phyloP scores from a whole-genome alignment of 1,284 basidiomycete genomes.

The Sphaerobolus stellatus region DNA sequence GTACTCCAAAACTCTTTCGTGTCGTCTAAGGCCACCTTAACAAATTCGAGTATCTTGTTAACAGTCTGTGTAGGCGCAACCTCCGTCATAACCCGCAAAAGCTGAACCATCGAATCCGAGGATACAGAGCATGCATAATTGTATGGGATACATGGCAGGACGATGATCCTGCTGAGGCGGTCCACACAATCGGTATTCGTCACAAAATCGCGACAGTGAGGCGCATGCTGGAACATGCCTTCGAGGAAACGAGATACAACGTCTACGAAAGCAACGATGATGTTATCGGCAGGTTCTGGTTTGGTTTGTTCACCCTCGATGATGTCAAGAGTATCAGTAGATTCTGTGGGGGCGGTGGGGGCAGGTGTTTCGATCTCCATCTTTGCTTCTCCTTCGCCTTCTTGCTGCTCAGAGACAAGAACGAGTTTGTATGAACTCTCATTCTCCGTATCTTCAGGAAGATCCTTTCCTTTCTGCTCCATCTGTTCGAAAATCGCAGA shows the following conservation, averaged over 20 bases:
- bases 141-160: constrained; percentile 85
- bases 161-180: constrained; percentile 74
- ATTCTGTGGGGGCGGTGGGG: constrained; percentile 21
- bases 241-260: constrained; percentile 81
- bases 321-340: constrained; percentile 22
- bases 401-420: constrained; percentile 24
- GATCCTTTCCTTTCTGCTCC: constrained; percentile 67
- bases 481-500: constrained; percentile 71
- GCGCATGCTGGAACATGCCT: constrained; percentile 89
- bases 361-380: constrained; percentile 48
- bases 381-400: constrained; percentile 40
- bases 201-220: constrained; percentile 90
- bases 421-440: constrained; percentile 65
- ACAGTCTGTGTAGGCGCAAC: constrained; percentile 79
- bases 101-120: constrained; percentile 82
- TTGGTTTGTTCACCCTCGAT: constrained; percentile 13
- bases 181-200: constrained; percentile 72
- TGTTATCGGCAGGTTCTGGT: constrained; percentile 49
- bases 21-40: constrained; percentile 69
- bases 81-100: constrained; percentile 88
- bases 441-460: constrained; percentile 54
- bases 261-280: constrained; percentile 74
- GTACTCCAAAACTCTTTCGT: constrained; percentile 73
- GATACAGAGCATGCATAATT: constrained; percentile 83
- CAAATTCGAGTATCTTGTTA: constrained; percentile 67